Evolutionary conservation across 2,329 filamentous ascomycete species (phyloP).

Genomic region (Xylaria sp.): DNA sequence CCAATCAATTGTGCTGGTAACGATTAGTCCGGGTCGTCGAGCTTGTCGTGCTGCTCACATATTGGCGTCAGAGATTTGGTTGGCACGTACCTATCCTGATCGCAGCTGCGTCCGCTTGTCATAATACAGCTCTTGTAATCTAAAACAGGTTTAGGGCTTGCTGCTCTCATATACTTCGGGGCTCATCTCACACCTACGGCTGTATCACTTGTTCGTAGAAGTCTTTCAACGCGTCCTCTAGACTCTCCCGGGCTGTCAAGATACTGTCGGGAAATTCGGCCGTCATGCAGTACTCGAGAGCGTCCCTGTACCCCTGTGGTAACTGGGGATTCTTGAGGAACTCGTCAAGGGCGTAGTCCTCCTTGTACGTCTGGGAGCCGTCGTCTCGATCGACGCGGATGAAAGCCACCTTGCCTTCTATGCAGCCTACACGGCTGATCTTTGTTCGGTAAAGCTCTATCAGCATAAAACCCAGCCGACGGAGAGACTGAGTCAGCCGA

Average conservation of each 20-base stretch:
- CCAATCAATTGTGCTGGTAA: too few species aligned
- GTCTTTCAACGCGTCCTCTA: background rate
- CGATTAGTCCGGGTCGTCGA: too few species aligned
- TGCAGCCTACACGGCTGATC: slow-evolving; percentile 3
- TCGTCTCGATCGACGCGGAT: background rate
- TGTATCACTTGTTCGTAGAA: slow-evolving; percentile 1
- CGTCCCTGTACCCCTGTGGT: background rate
- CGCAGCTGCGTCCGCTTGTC: background rate
- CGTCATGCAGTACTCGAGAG: slow-evolving; percentile 6
- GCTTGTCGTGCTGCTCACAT: too few species aligned
- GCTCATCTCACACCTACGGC: background rate
- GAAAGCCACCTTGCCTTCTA: background rate
- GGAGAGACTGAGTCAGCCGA: background rate
- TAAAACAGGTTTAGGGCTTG: background rate
- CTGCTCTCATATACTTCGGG: background rate
- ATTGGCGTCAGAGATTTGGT: too few species aligned
- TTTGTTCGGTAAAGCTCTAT: slow-evolving; percentile 6
- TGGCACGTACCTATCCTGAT: background rate
- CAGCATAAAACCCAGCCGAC: background rate
- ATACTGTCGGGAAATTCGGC: background rate
- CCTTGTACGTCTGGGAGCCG: background rate
- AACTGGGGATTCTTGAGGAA: background rate
- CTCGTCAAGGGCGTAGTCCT: background rate
- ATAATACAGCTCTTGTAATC: background rate
- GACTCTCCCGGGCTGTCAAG: background rate